Evolutionary conservation across 495 filamentous ascomycete genomes (phyloP).

Genomic region (Podospora sp.): DNA sequence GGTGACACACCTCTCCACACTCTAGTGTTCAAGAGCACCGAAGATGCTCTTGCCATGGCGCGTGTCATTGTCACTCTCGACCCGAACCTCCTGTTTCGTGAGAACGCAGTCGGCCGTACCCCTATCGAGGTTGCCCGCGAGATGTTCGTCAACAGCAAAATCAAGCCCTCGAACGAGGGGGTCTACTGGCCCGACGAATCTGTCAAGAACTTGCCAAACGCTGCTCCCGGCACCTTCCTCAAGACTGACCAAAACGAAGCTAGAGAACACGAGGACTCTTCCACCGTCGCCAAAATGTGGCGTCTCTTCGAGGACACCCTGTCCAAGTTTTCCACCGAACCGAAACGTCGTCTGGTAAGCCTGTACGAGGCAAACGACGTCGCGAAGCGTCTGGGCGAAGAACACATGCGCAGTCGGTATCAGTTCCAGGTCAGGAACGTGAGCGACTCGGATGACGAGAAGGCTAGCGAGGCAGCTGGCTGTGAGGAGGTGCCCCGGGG

Average conservation of each 20-base stretch:
- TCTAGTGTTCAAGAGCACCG: slow-evolving; percentile 46
- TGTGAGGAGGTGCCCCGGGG: background rate
- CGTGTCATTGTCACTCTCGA: slow-evolving; percentile 56
- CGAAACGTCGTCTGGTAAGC: slow-evolving; percentile 65
- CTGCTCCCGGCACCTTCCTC: background rate
- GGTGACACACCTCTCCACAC: slow-evolving; percentile 68
- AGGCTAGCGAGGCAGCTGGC: background rate
- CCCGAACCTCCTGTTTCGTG: slow-evolving; percentile 61
- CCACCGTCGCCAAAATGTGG: slow-evolving; percentile 34
- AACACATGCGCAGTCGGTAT: slow-evolving; percentile 28
- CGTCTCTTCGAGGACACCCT: slow-evolving; percentile 34
- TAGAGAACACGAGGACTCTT: slow-evolving; percentile 17
- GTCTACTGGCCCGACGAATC: background rate
- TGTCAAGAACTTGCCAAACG: background rate
- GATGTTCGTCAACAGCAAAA: slow-evolving; percentile 41
- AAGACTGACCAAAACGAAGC: background rate
- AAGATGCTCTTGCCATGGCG: slow-evolving; percentile 41
- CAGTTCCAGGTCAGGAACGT: slow-evolving; percentile 18
- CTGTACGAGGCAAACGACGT: slow-evolving; percentile 75
- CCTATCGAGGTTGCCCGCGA: slow-evolving; percentile 66
- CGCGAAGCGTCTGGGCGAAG: slow-evolving; percentile 60
- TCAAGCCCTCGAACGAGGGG: background rate
- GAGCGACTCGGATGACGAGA: background rate
- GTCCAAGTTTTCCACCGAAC: slow-evolving; percentile 19
- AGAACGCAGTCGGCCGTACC: slow-evolving; percentile 72